A percentile compares a stretch with the other conserved stretches of the same genome.
These are phyloP conservation scores for Puccinia horiana DNA, from an alignment of 1,284 basidiomycete genomes.

Conservation along the genomic window DNA sequence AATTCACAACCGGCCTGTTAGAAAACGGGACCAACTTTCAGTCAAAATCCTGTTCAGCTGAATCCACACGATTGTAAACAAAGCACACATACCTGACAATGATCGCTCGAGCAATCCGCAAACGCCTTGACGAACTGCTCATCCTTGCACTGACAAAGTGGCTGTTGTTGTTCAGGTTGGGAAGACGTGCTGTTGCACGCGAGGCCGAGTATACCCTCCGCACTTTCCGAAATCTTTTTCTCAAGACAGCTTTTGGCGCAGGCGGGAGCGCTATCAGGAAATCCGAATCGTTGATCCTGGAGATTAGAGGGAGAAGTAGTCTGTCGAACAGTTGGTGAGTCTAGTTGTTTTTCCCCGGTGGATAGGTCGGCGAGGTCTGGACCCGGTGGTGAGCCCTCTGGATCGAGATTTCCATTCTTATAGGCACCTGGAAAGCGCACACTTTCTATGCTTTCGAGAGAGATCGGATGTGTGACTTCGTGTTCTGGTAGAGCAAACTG, in stretches of 20 bases:
- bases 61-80: not conserved
- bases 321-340: not conserved
- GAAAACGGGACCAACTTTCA: not conserved
- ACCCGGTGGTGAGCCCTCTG: not conserved
- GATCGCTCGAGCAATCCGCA: not conserved
- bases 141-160: not conserved
- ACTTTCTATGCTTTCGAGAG: not conserved
- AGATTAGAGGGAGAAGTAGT: not conserved
- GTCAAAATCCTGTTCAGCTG: not conserved
- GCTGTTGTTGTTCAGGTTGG: too few relatives aligned
- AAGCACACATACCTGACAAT: not conserved
- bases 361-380: not conserved
- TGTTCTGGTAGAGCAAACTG: slow-evolving; percentile 19
- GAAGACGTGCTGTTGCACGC: not conserved
- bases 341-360: not conserved
- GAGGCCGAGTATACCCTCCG: not conserved
- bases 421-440: slow-evolving; percentile 15
- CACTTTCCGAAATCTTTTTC: slow-evolving; percentile 7
- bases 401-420: slow-evolving; percentile 27
- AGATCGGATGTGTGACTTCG: too few relatives aligned
- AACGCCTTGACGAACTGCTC: slow-evolving; percentile 6
- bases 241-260: slow-evolving; percentile 14
- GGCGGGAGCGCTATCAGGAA: not conserved
- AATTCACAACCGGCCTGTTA: slow-evolving; percentile 10
- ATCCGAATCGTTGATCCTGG: not conserved